Conservation (phyloP, 1,284 basidiomycete species). For the Puccinia triticina region DNA sequence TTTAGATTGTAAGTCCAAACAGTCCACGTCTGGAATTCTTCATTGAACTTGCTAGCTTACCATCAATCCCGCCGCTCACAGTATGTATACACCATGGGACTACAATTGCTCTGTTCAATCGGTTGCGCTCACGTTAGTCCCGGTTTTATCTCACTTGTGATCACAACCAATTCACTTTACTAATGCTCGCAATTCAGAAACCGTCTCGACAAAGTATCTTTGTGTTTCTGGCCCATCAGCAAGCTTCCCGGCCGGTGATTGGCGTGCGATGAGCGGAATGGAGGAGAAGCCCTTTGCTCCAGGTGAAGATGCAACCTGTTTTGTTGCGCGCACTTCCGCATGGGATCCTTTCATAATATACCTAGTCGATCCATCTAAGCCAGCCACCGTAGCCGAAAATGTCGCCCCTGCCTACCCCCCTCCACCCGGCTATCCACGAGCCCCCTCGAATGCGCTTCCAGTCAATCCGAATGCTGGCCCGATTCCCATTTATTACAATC, state of each 20-base stretch:
- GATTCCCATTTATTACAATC: conserved; percentile 86
- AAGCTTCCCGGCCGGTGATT: conserved; percentile 83
- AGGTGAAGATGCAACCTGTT: conserved; percentile 56
- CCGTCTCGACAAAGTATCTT: conserved; percentile 77
- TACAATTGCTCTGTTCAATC: conserved; percentile 91
- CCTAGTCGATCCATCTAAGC: conserved; percentile 73
- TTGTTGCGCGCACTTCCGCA: conserved; percentile 62
- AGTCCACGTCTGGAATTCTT: conserved; percentile 16
- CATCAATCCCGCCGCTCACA: conserved; percentile 21
- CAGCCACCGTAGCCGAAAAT: conserved; percentile 73
- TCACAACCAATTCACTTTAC: neutral
- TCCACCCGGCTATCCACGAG: conserved; percentile 71
- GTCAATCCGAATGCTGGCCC: conserved; percentile 71
- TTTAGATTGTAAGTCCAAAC: conserved; percentile 73
- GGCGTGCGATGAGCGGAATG: conserved; percentile 78
- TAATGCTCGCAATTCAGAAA: conserved; percentile 52
- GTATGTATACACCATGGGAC: conserved; percentile 85
- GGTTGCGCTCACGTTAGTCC: conserved; percentile 85
- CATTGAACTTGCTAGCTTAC: neutral
- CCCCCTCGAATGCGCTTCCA: conserved; percentile 82
- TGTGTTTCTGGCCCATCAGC: conserved; percentile 88
- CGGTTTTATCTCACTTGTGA: neutral
- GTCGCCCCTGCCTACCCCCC: conserved; percentile 67
- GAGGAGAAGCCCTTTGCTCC: conserved; percentile 67
- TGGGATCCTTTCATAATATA: conserved; percentile 91